Conservation (phyloP, 2,329 filamentous ascomycete genomes). For the Pseudocercospora macadamiae region DNA sequence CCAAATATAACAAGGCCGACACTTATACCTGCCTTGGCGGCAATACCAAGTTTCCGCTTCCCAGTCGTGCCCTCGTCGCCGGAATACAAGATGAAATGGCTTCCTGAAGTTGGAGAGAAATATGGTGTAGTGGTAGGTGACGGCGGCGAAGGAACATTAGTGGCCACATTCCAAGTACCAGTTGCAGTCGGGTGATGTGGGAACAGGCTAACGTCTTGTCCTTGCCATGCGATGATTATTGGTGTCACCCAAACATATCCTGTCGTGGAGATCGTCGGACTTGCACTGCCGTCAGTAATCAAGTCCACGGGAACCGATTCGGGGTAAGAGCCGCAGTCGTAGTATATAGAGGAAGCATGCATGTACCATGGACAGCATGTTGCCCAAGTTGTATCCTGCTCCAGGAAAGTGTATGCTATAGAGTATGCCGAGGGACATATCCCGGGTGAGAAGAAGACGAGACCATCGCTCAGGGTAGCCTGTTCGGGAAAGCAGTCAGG, state of each 20-base stretch:
- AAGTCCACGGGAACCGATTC: conserved; percentile 10
- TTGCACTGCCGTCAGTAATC: background rate
- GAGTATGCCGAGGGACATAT: conserved; percentile 7
- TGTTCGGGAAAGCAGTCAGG: conserved; percentile 16
- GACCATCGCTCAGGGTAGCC: conserved; percentile 18
- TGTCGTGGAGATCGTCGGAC: background rate
- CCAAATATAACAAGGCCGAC: background rate
- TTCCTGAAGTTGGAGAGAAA: background rate
- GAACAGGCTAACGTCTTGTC: conserved; percentile 8
- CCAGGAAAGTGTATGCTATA: conserved; percentile 13
- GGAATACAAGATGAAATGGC: background rate
- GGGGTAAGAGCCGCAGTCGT: conserved; percentile 19
- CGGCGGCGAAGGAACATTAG: background rate
- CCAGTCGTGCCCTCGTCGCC: background rate
- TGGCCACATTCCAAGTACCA: conserved; percentile 12
- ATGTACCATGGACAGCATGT: conserved; percentile 22
- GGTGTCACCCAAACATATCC: conserved; percentile 17
- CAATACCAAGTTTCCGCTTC: background rate
- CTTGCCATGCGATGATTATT: conserved; percentile 16
- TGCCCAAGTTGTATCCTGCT: conserved; percentile 7
- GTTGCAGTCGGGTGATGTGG: background rate
- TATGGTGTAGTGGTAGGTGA: background rate
- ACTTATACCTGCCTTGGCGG: background rate
- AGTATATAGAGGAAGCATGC: conserved; percentile 15
- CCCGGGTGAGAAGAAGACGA: conserved; percentile 16